Base-by-base conservation (phyloP, 495 filamentous ascomycete genomes). In the Xylaria grammica region DNA sequence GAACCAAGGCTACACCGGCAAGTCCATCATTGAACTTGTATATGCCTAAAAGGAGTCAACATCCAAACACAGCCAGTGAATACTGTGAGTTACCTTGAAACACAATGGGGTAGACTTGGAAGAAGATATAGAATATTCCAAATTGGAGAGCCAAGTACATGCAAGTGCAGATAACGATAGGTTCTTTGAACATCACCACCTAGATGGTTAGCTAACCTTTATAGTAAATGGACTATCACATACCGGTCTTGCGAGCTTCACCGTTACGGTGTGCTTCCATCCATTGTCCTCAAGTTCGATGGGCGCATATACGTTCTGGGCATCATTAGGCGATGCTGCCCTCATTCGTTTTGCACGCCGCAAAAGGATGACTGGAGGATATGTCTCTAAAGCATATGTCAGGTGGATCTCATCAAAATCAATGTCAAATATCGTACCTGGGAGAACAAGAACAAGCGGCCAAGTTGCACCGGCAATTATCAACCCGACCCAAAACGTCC, bases 401-500 rank as follows among this genome's bases (percentile, higher is more conserved):
- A n/a, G n/a, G n/a, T n/a, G n/a, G n/a, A n/a, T n/a, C n/a, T n/a
- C n/a, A n/a, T n/a, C n/a, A n/a, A n/a, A n/a, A n/a, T n/a, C n/a
- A n/a, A n/a, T n/a, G n/a, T n/a, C n/a, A n/a, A n/a, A n/a, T n/a
- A n/a, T n/a, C n/a, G n/a, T n/a, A n/a, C n/a, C n/a, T 0, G 81
- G 78, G 65, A 84, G 72, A 76, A 81, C 75, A 48, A 79, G 30
- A 6, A 84, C 62, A 59, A 79, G 63, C 5, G 74, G 68, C 22
- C 78, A 69, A 4, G 69, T 73, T 17, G 69, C 49, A 15, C 79
- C 79, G 44, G 77, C 74, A 9, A 83, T 49, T 11, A 86, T 85
- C 9, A 85, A 62, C 42, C 76, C 78, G 32, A 84, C 78, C 62
- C 82, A 80, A 45, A 84, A 84, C 0, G 75, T 74, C 82, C 84